Evolutionary conservation across 2,329 filamentous ascomycete genomes (phyloP).

Genomic region (Teratosphaeria pseudoeucalypti): DNA sequence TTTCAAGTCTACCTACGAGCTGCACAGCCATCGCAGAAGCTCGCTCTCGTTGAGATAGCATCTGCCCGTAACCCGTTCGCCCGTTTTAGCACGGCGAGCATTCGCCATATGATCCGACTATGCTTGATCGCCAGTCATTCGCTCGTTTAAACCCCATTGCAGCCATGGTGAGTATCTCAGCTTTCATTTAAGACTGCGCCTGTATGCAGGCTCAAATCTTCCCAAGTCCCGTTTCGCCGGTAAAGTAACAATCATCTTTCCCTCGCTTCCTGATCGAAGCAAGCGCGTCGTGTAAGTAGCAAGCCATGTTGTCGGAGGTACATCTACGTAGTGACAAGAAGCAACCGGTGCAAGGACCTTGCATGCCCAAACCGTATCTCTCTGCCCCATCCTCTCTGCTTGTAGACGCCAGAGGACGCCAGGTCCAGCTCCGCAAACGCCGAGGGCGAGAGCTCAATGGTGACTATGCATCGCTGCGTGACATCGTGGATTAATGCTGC

Average conservation of each 20-base stretch:
- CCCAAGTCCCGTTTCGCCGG: neutral
- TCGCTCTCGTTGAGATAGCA: neutral
- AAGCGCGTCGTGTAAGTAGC: neutral
- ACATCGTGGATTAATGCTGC: constrained; percentile 24
- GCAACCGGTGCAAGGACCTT: neutral
- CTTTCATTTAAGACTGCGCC: neutral
- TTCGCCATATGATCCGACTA: neutral
- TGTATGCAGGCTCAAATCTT: neutral
- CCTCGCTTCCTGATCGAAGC: neutral
- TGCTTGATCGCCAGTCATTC: neutral
- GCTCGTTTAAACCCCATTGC: neutral
- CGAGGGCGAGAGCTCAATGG: constrained; percentile 7
- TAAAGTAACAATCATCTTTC: neutral
- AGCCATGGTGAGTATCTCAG: neutral
- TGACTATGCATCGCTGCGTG: constrained; percentile 25
- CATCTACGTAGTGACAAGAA: constrained; percentile 1
- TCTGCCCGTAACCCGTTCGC: neutral
- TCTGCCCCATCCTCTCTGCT: neutral
- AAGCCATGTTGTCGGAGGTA: neutral
- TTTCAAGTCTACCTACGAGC: neutral
- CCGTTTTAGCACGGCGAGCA: neutral
- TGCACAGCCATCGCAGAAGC: neutral
- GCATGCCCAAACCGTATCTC: neutral
- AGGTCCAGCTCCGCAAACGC: constrained; percentile 21
- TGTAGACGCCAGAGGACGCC: constrained; percentile 14